Percentiles rank a stretch among this genome's conserved stretches.
Conservation (phyloP, 208 protist species). For the Wallacemonas collosoma region DNA sequence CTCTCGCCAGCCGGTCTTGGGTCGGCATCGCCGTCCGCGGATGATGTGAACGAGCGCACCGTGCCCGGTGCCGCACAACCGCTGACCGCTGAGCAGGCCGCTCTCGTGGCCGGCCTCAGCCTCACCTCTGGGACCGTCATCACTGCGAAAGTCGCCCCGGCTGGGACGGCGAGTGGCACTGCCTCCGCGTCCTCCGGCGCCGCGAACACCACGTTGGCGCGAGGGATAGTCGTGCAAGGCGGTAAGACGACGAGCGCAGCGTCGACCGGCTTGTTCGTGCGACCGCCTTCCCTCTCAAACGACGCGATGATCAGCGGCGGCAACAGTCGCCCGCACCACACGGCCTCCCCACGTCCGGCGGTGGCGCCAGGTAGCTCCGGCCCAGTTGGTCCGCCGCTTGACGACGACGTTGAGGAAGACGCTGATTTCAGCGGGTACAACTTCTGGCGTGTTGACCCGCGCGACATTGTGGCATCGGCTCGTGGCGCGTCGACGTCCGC, state of each 20-base stretch:
- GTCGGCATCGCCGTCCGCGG: neutral
- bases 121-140: slow-evolving; percentile 9
- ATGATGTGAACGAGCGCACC: neutral
- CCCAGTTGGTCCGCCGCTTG: neutral
- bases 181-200: neutral
- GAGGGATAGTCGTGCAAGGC: neutral
- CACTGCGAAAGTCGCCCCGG: neutral
- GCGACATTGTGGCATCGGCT: slow-evolving; percentile 28
- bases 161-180: no score
- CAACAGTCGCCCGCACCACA: no score
- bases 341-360: neutral
- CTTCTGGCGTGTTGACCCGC: slow-evolving; percentile 81
- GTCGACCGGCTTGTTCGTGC: neutral
- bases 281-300: neutral
- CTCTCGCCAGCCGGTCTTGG: neutral
- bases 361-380: neutral
- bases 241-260: neutral
- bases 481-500: no score
- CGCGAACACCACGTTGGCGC: neutral
- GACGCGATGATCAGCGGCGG: no score
- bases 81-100: neutral
- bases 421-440: slow-evolving; percentile 74
- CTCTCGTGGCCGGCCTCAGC: neutral
- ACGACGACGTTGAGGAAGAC: slow-evolving; percentile 48
- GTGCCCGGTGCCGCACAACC: slow-evolving; percentile 6